These are phyloP conservation scores for Suhomyces bokatorum DNA, from an alignment of 1,139 yeast species.

Conservation along the genomic window DNA sequence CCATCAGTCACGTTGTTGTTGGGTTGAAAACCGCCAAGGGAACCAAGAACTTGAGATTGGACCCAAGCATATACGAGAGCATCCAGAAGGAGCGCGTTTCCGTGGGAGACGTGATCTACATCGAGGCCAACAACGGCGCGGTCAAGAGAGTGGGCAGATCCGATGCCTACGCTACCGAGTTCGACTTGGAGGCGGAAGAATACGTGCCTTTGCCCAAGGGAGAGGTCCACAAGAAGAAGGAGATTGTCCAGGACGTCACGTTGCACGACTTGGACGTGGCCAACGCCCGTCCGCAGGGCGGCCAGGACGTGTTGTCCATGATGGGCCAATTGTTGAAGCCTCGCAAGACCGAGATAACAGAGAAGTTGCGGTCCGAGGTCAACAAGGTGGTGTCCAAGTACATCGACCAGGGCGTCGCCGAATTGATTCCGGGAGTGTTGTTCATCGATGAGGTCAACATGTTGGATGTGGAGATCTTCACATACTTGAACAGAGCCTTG, in stretches of 20 bases:
- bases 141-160: conserved; percentile 97
- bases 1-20: conserved; percentile 89
- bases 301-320: conserved; percentile 97
- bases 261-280: conserved; percentile 95
- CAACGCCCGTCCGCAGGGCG: conserved; percentile 97
- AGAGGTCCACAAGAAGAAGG: conserved; percentile 97
- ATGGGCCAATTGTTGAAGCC: conserved; percentile 98
- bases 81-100: conserved; percentile 94
- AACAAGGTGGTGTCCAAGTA: conserved; percentile 94
- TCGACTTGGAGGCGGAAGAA: conserved; percentile 97
- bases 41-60: conserved; percentile 86
- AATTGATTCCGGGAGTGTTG: conserved; percentile 94
- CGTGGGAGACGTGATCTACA: conserved; percentile 94
- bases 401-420: conserved; percentile 98
- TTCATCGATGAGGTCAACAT: conserved; percentile 97
- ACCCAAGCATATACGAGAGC: conserved; percentile 93
- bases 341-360: conserved; percentile 97
- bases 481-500: conserved; percentile 89
- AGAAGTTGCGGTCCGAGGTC: conserved; percentile 88
- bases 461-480: conserved; percentile 95
- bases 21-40: conserved; percentile 97
- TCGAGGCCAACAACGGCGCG: conserved; percentile 96
- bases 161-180: conserved; percentile 97
- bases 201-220: conserved; percentile 98
- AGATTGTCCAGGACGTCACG: conserved; percentile 95